Conservation (phyloP, 192 early-diverging fungal species). For the Linderina pennispora region DNA sequence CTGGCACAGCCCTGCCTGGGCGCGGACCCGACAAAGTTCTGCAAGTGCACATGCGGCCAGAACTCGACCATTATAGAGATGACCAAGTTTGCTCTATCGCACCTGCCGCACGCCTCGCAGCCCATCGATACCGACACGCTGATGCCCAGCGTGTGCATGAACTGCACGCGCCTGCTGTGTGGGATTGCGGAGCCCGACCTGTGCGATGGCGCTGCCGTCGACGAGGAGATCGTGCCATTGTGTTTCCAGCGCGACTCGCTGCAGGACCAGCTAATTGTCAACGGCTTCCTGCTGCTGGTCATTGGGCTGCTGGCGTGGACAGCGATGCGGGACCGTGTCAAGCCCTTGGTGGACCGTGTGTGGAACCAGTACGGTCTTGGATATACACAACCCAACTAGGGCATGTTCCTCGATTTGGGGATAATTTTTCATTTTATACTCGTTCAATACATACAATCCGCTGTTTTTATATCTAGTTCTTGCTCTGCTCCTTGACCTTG, state of each 20-base stretch:
- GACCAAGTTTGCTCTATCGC: conserved; percentile 33
- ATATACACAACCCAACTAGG: background rate
- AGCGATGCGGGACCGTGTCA: conserved; percentile 19
- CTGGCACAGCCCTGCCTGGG: too few relatives aligned
- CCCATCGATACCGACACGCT: conserved; percentile 42
- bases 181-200: conserved; percentile 37
- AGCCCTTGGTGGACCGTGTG: conserved; percentile 22
- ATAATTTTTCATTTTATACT: too few relatives aligned
- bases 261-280: conserved; percentile 43
- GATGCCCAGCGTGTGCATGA: conserved; percentile 46
- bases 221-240: conserved; percentile 43
- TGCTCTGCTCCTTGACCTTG: conserved; percentile 29
- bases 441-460: background rate
- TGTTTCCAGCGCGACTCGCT: conserved; percentile 47
- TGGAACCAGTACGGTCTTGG: conserved; percentile 21
- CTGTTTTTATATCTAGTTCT: conserved; percentile 3
- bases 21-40: conserved; percentile 35
- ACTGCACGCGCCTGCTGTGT: conserved; percentile 42
- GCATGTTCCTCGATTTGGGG: conserved; percentile 1
- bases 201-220: conserved; percentile 45
- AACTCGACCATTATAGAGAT: conserved; percentile 45
- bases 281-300: conserved; percentile 35
- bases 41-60: conserved; percentile 46
- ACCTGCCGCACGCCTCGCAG: conserved; percentile 38
- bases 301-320: conserved; percentile 36